Conservation (phyloP, 2,329 filamentous ascomycete species). For the Stenocarpella maydis region DNA sequence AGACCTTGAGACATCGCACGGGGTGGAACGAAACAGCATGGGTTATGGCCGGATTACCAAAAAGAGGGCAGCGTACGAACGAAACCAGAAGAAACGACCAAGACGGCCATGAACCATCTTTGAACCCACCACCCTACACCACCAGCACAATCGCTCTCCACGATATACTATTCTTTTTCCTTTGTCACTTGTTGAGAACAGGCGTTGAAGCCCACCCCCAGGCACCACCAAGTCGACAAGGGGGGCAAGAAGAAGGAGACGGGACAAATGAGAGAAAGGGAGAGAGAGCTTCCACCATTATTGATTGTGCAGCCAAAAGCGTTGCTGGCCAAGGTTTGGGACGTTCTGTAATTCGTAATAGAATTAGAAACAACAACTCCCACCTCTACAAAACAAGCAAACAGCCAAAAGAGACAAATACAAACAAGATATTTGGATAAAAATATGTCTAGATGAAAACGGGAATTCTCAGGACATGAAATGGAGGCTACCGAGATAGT, state of each 20-base stretch:
- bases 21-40: slow-evolving; percentile 14
- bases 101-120: slow-evolving; percentile 16
- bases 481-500: too few relatives aligned
- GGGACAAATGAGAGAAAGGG: not conserved
- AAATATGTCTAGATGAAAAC: too few relatives aligned
- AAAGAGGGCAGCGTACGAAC: too few relatives aligned
- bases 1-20: slow-evolving; percentile 24
- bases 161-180: slow-evolving; percentile 14
- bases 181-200: slow-evolving; percentile 4
- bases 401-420: not conserved
- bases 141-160: slow-evolving; percentile 19
- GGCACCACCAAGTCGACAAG: not conserved
- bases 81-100: not conserved
- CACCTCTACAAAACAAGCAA: slow-evolving; percentile 33
- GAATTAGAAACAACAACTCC: slow-evolving; percentile 31
- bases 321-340: slow-evolving; percentile 30
- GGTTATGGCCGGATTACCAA: slow-evolving; percentile 13
- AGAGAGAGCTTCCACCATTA: slow-evolving; percentile 2
- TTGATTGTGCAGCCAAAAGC: slow-evolving; percentile 22
- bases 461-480: too few relatives aligned
- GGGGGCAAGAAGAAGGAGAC: not conserved
- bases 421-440: not conserved
- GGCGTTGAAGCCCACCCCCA: not conserved
- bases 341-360: slow-evolving; percentile 34
- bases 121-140: not conserved